Conservation (phyloP, 2,329 filamentous ascomycete species). For the Xylaria hypoxylon region DNA sequence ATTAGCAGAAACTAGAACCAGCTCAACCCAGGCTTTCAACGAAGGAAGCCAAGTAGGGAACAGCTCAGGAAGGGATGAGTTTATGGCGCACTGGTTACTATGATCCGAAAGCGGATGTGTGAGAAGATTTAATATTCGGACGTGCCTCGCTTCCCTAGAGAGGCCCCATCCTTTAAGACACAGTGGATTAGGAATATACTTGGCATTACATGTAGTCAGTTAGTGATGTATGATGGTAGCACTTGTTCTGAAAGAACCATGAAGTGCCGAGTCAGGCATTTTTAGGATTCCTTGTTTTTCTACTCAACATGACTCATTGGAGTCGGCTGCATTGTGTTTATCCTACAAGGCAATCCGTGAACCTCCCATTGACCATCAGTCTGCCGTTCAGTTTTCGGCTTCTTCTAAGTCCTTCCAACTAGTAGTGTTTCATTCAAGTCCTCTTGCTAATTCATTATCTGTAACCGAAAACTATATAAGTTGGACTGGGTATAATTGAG, state of each 20-base stretch:
- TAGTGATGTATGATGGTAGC: conserved; percentile 15
- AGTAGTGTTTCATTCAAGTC: neutral
- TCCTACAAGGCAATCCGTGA: neutral
- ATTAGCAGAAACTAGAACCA: conserved; percentile 2
- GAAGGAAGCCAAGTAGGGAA: neutral
- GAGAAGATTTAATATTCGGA: neutral
- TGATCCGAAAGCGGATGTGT: neutral
- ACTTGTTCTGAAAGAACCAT: conserved; percentile 18
- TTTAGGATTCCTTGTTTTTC: neutral
- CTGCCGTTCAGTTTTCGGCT: neutral
- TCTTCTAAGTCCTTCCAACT: neutral
- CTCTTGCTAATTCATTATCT: neutral
- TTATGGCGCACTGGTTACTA: neutral
- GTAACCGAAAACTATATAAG: neutral
- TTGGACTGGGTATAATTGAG: neutral
- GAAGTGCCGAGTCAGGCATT: conserved; percentile 8
- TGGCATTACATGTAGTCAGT: conserved; percentile 25
- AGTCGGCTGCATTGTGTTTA: neutral
- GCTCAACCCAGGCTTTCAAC: neutral
- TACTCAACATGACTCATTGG: neutral
- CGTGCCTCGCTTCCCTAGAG: conserved; percentile 4
- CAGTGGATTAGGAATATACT: conserved; percentile 3
- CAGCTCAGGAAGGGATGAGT: conserved; percentile 1
- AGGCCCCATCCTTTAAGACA: conserved; percentile 10
- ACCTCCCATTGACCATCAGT: neutral